Conservation (phyloP, 2,329 filamentous ascomycete species). For the Thelonectria discophora region DNA sequence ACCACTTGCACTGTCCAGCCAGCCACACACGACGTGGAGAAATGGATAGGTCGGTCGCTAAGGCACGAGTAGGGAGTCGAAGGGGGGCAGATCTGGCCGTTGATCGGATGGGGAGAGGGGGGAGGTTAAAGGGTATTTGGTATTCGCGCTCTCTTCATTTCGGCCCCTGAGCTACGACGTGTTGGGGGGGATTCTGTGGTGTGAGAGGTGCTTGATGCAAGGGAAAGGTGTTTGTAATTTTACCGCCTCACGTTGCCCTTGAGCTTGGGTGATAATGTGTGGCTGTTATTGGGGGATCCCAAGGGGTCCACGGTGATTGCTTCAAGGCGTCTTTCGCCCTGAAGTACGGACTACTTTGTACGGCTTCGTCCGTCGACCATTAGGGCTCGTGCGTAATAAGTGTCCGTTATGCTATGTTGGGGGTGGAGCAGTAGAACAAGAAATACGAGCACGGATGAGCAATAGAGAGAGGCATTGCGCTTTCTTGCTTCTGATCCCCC, state of each 20-base stretch:
- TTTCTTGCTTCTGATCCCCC: not conserved
- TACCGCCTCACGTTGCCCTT: not conserved
- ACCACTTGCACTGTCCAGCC: not conserved
- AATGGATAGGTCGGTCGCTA: not conserved
- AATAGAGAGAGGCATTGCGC: too few species aligned
- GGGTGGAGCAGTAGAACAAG: not conserved
- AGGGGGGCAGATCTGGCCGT: conserved; percentile 7
- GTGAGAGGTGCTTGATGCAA: conserved; percentile 3
- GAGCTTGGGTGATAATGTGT: not conserved
- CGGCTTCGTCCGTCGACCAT: too few species aligned
- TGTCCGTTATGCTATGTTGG: conserved; percentile 5
- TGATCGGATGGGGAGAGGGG: not conserved
- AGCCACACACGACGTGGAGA: too few species aligned
- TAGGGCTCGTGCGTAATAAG: conserved; percentile 1
- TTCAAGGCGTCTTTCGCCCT: not conserved
- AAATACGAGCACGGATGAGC: conserved; percentile 9
- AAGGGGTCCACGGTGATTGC: conserved; percentile 4
- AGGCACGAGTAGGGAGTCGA: conserved; percentile 8
- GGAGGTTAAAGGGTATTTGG: not conserved
- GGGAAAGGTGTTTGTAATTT: not conserved
- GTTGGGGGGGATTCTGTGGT: conserved; percentile 2
- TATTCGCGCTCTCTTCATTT: conserved; percentile 13
- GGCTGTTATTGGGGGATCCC: not conserved
- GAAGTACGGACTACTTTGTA: too few species aligned
- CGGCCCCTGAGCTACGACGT: conserved; percentile 21